A percentile compares a stretch with the other conserved stretches of the same genome.
Conservation (phyloP, 139 green algal species). For the Dunaliella primolecta region DNA sequence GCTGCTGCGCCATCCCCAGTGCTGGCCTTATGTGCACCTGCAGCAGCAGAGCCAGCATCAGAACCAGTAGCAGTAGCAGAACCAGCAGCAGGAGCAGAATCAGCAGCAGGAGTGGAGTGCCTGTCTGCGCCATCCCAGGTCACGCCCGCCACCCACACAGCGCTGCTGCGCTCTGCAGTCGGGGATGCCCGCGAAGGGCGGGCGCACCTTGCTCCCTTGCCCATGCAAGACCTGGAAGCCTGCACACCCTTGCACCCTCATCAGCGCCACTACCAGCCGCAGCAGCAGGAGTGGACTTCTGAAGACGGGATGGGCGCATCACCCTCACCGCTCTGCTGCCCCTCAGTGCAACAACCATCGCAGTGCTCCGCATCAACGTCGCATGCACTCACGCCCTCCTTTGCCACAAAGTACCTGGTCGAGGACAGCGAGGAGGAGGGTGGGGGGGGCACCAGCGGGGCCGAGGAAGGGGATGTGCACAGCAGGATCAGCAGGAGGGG, state of each 20-base stretch:
- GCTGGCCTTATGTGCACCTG: background rate
- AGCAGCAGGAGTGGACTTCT: background rate
- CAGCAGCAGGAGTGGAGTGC: background rate
- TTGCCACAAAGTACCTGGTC: slow-evolving; percentile 10
- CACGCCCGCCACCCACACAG: background rate
- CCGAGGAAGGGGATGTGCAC: no score
- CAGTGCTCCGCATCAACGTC: background rate
- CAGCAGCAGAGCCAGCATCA: background rate
- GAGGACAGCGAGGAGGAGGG: slow-evolving; percentile 1
- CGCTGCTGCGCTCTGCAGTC: no score
- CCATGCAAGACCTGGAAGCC: background rate
- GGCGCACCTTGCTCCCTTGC: no score
- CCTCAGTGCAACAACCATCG: background rate
- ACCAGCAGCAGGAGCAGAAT: background rate
- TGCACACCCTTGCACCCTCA: no score
- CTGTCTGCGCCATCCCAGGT: no score
- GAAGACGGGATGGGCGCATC: background rate
- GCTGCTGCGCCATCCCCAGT: background rate
- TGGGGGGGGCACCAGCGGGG: no score
- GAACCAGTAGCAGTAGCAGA: background rate
- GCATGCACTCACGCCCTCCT: background rate
- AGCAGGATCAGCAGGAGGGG: no score
- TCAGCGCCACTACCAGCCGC: no score
- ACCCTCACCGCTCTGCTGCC: no score
- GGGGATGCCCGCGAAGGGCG: no score